phyloP scores from a whole-genome alignment of 352 stramenopile genomes.

The Globisporangium orthogonon region DNA sequence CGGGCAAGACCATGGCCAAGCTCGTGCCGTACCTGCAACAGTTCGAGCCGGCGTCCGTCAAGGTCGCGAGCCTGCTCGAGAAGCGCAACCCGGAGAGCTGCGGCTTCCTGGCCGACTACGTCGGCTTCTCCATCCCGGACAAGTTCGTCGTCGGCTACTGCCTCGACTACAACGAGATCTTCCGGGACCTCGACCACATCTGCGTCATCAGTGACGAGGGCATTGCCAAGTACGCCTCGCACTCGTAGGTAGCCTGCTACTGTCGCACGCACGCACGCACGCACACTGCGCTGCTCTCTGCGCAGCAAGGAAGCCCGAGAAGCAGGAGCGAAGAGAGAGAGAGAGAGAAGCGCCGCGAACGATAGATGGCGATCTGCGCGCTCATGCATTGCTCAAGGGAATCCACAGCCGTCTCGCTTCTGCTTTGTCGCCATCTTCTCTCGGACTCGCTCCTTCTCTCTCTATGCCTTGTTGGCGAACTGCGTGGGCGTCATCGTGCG shows the following conservation, averaged over 20 bases:
- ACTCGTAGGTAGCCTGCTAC: constrained; percentile 21
- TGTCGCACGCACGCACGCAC: too few species aligned
- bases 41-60: constrained; percentile 76
- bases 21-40: constrained; percentile 85
- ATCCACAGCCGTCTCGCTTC: background rate
- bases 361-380: too few species aligned
- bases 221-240: constrained; percentile 81
- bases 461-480: constrained; percentile 54
- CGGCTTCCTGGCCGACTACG: constrained; percentile 92
- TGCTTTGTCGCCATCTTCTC: background rate
- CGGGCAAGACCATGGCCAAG: constrained; percentile 91
- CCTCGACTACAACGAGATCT: constrained; percentile 97
- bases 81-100: constrained; percentile 90
- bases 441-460: background rate
- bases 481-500: constrained; percentile 75
- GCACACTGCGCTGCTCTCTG: background rate
- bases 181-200: constrained; percentile 94
- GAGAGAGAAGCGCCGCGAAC: too few species aligned
- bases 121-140: constrained; percentile 95
- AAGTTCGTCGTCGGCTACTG: constrained; percentile 95
- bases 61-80: constrained; percentile 90
- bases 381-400: too few species aligned
- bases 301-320: too few species aligned
- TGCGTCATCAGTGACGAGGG: constrained; percentile 92
- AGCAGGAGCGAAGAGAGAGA: too few species aligned